phyloP scores from a whole-genome alignment of 2,329 filamentous ascomycete species.

The Exophiala aquamarina region DNA sequence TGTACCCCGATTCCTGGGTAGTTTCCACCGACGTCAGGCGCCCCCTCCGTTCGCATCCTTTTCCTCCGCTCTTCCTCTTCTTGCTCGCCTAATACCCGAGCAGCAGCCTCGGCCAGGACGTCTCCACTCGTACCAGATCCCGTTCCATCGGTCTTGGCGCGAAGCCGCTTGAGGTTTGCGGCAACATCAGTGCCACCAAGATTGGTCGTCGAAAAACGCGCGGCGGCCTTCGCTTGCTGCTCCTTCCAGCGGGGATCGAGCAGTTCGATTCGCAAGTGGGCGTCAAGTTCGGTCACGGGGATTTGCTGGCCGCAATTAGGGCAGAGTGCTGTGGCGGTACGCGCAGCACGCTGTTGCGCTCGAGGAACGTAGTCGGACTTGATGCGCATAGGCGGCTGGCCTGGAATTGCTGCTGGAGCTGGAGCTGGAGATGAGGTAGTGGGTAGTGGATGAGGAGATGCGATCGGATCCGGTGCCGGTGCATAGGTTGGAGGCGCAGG shows the following conservation, averaged over 20 bases:
- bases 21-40: slow-evolving; percentile 26
- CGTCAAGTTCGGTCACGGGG: slow-evolving; percentile 80
- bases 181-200: slow-evolving; percentile 83
- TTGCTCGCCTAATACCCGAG: slow-evolving; percentile 64
- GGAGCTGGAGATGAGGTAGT: slow-evolving; percentile 58
- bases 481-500: slow-evolving; percentile 45
- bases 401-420: slow-evolving; percentile 29
- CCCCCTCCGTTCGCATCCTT: slow-evolving; percentile 59
- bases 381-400: slow-evolving; percentile 72
- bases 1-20: slow-evolving; percentile 35
- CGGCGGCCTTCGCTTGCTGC: slow-evolving; percentile 84
- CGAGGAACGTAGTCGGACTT: slow-evolving; percentile 89
- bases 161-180: slow-evolving; percentile 92
- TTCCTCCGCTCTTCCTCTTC: slow-evolving; percentile 75
- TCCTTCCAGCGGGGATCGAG: slow-evolving; percentile 95
- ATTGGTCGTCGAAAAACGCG: slow-evolving; percentile 81
- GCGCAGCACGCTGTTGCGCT: slow-evolving; percentile 68
- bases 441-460: slow-evolving; percentile 76
- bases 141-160: slow-evolving; percentile 82
- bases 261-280: slow-evolving; percentile 93
- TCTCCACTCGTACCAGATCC: slow-evolving; percentile 50
- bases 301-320: slow-evolving; percentile 93
- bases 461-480: slow-evolving; percentile 50
- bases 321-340: slow-evolving; percentile 69
- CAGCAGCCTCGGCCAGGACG: slow-evolving; percentile 31